These are phyloP conservation scores for Lithocarpus polystachyus DNA, from an alignment of 306 rosid genomes.

Conservation along the genomic window DNA sequence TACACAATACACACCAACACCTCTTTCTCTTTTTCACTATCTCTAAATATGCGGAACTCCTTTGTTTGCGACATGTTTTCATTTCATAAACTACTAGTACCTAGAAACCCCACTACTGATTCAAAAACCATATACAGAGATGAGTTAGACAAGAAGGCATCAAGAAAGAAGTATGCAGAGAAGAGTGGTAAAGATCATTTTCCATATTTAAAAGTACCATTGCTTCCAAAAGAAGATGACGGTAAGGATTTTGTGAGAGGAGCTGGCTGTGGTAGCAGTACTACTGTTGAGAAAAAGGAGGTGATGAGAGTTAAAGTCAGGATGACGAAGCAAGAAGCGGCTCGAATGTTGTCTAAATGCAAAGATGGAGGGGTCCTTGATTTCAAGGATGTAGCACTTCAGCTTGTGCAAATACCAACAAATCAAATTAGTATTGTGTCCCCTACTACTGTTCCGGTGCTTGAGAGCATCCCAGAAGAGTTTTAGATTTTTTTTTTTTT, in stretches of 20 bases:
- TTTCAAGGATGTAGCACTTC: slow-evolving; percentile 44
- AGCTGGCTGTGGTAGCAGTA: background rate
- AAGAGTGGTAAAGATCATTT: slow-evolving; percentile 23
- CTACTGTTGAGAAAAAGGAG: slow-evolving; percentile 1
- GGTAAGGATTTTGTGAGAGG: slow-evolving; percentile 12
- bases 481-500: too few species aligned
- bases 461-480: slow-evolving; percentile 27
- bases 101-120: background rate
- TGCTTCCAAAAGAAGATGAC: slow-evolving; percentile 31
- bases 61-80: slow-evolving; percentile 9
- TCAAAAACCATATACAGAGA: slow-evolving; percentile 39
- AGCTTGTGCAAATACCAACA: slow-evolving; percentile 31
- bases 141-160: slow-evolving; percentile 31
- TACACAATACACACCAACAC: too few species aligned
- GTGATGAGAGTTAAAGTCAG: slow-evolving; percentile 52
- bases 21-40: too few species aligned
- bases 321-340: slow-evolving; percentile 72
- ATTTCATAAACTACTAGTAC: slow-evolving; percentile 3
- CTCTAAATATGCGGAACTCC: slow-evolving; percentile 2
- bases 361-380: slow-evolving; percentile 54
- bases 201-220: slow-evolving; percentile 29
- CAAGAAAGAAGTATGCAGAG: slow-evolving; percentile 13
- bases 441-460: background rate
- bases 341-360: slow-evolving; percentile 46
- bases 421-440: slow-evolving; percentile 28